Evolutionary conservation across 2,329 filamentous ascomycete species (phyloP), one percentile per base, ranked within the genome.

Genomic region (Fusarium kyushuense): DNA sequence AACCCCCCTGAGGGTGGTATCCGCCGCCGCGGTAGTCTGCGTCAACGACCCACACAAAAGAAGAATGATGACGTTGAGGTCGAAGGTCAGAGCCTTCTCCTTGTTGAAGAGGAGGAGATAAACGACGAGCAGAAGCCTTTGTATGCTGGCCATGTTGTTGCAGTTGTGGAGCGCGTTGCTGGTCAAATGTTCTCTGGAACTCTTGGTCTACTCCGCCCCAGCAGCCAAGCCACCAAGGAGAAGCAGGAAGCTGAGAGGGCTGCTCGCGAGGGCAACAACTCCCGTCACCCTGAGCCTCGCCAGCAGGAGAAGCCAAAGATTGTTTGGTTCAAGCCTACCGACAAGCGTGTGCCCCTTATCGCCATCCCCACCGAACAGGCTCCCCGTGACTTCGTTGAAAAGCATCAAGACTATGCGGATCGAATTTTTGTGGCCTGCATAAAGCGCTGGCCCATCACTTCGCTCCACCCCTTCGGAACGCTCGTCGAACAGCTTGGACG

Each of bases 41-140:
- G 96, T 76, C 96, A 98, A 83, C 92, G 96, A 54, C 96, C 96
- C 11, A 98, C 95, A 0, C 96, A 99, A 82, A 99, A 99, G 89
- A 99, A 99, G 88, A 99, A 99, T 69, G 96, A 99, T 72, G 96
- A 99, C 78, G 96, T 99, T 27, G 96, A 99, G 80, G 96, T 99
- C 29, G 96, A 99, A 79, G 96, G 96, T 27, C 96, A 99, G 80
- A 98, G 95, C 78, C 86, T 99, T 59, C 89, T 99, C 23, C 88
- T 99, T 19, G 96, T 98, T 69, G 96, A 99, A 77, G 96, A 99
- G 78, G 96, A 99, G 78, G 96, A 99, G 79, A 97, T 99, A 80
- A 98, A 93, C 73, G 96, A 99, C 76, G 96, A 98, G 78, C 92
- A 96, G 79, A 99, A 99, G 83, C 96, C 96, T 13, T 86, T 99